A percentile compares a stretch with the other conserved stretches of the same genome.
Evolutionary conservation across 176 grass and related monocot species (phyloP).

Genomic region (Zoysia pacifica): DNA sequence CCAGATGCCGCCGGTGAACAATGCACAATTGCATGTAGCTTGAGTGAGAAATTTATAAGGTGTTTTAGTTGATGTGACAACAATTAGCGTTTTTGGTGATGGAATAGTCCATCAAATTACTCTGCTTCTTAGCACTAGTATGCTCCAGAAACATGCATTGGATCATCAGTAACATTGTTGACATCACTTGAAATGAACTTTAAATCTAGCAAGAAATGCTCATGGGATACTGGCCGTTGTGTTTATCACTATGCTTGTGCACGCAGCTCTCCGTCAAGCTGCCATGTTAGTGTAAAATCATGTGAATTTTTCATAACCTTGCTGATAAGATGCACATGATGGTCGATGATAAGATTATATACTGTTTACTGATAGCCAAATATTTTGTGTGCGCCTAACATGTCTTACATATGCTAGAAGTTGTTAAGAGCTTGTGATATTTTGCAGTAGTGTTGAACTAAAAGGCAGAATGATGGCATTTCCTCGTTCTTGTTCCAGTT

Average conservation of each 20-base stretch:
- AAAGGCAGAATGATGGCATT: no score
- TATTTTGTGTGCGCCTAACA: no score
- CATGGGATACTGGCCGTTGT: background rate
- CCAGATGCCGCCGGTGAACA: constrained; percentile 53
- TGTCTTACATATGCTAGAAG: no score
- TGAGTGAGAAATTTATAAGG: constrained; percentile 40
- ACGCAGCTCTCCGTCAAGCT: background rate
- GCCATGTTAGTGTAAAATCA: background rate
- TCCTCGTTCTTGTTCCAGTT: no score
- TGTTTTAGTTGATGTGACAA: constrained; percentile 31
- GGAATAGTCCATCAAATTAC: constrained; percentile 35
- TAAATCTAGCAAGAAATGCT: constrained; percentile 30
- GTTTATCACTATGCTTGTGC: no score
- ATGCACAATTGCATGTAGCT: constrained; percentile 40
- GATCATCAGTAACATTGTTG: constrained; percentile 30
- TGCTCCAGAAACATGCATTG: constrained; percentile 40
- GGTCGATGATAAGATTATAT: background rate
- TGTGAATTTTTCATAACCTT: background rate
- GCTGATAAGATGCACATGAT: background rate
- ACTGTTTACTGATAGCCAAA: background rate
- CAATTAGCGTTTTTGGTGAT: constrained; percentile 27
- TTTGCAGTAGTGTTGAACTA: no score
- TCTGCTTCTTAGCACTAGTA: constrained; percentile 49
- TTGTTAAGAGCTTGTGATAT: no score
- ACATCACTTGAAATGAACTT: constrained; percentile 31